Conservation (phyloP, 2,329 filamentous ascomycete genomes). For the Cercospora sojina region DNA sequence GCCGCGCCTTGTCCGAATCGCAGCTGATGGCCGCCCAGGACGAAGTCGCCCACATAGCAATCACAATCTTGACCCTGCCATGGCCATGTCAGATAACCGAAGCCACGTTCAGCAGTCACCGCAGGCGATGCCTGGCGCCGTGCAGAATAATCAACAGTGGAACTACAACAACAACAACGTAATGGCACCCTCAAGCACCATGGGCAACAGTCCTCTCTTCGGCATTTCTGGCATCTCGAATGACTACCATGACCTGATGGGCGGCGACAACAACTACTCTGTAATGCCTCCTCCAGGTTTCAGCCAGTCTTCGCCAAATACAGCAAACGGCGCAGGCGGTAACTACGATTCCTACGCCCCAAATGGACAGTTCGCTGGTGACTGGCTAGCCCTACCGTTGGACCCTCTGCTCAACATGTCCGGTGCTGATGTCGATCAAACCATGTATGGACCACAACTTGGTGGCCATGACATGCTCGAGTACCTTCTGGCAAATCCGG, state of each 20-base stretch:
- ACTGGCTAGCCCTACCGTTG: conserved; percentile 63
- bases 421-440: conserved; percentile 57
- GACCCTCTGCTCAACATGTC: conserved; percentile 60
- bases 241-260: conserved; percentile 46
- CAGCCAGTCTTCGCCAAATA: conserved; percentile 37
- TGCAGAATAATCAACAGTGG: conserved; percentile 26
- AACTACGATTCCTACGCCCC: conserved; percentile 25
- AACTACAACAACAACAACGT: conserved; percentile 26
- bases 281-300: conserved; percentile 52
- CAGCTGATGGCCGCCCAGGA: conserved; percentile 44
- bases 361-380: conserved; percentile 42
- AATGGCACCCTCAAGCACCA: conserved; percentile 12
- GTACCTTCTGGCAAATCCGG: conserved; percentile 40
- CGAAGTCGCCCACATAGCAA: conserved; percentile 28
- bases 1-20: conserved; percentile 65
- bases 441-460: conserved; percentile 63
- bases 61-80: conserved; percentile 17
- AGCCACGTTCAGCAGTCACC: conserved; percentile 24
- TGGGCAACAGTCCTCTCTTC: conserved; percentile 28
- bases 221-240: conserved; percentile 47
- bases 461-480: conserved; percentile 54
- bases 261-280: conserved; percentile 41
- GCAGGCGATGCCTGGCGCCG: conserved; percentile 20
- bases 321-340: conserved; percentile 27
- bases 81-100: conserved; percentile 13